Base-by-base conservation (phyloP, 2,329 filamentous ascomycete genomes). In the Pyrenophora graminea region DNA sequence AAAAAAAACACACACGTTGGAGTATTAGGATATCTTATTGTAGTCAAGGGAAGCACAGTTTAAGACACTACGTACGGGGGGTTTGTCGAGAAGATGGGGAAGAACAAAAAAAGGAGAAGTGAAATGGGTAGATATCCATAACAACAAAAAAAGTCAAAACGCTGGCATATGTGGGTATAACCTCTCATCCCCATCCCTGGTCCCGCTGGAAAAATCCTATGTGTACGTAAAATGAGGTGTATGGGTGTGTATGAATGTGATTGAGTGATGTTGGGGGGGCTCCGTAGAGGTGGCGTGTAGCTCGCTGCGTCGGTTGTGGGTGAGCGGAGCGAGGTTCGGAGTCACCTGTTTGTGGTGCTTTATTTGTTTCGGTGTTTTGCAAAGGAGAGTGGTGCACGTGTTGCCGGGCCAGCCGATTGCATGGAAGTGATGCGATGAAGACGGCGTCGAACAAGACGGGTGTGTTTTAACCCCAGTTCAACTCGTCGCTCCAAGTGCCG, bases 311-410 rank as follows among this genome's bases (percentile, higher is more conserved):
- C 58, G 38, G 48, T 34, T 15, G 19, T 27, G 15, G 31, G 34
- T 33, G 10, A 43, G 31, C 25, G 39, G 10, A 43, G 19, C 65
- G 69, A 70, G 69, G 68, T 70, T 71, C 69, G 69, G 67, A 63
- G 66, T 70, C 69, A 72, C 69, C 70, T 72, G 13, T 70, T 61
- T 64, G 67, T 34, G 71, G 68, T 71, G 69, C 70, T 53, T 56
- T 48, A 56, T 45, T 17, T 39, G 18, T 19, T 45, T 39, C 21
- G 38, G 21, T 57, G 51, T 27, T 47, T 54, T 49, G 58, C 31
- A 62, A 33, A 64, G 57, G 62, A 62, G 55, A 55, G 60, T 60
- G 32, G 61, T 61, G 53, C 55, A 39, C 32, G 46, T 55, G 52
- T 18, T 51, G 53, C 61, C 62, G 66, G 52, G 41, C 67, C 67